Evolutionary conservation across 352 stramenopile genomes (phyloP), one percentile per base, ranked within the genome.

Genomic region (Saprolegnia diclina): DNA sequence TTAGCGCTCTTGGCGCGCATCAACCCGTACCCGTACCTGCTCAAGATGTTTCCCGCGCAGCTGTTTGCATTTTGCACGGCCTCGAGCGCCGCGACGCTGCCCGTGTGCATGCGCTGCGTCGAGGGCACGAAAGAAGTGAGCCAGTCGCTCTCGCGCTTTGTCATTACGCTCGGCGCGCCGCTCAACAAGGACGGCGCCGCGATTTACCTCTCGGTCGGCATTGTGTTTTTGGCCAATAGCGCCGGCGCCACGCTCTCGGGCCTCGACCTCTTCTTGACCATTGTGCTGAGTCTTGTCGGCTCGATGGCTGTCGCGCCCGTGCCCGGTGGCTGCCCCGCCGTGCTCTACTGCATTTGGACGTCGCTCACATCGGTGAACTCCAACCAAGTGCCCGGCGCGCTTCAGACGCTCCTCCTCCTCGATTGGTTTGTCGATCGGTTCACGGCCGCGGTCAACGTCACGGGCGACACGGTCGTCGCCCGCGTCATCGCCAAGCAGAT

Each of bases 171-270:
- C 22, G 72, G 72, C 35, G 70, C 67, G 5, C 72, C 75, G 14
- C 61, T 79, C 54, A 65, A 72, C 56, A 80, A 78, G 72, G 65
- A 79, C 64, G 77, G 75, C 26, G 38, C 64, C 4, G 73, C 77
- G 18, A 38, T 79, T 11, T 71, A 56, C 35, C 73, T 76, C 29
- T 74, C 77, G 0, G 56, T 79, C 14, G 66, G 71, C 18, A 74
- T 76, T n/a, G 62, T 80, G 24, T 82, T 82, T 63, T 66, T 80
- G 65, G 73, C 73, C 13, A 74, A 82, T 45, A 64, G 65, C 0
- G 56, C 67, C 38, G 44, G 21, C n/a, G 21, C 16, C 5, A 22
- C 40, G 32, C 53, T 48, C 53, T n/a, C 26, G 0, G 69, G 62
- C 0, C 35, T 74, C 1, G 72, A 74, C 44, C 22, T 74, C 29